These are phyloP conservation scores for Tolypocladium paradoxum DNA, from an alignment of 2,329 filamentous ascomycete species.

Conservation along the genomic window DNA sequence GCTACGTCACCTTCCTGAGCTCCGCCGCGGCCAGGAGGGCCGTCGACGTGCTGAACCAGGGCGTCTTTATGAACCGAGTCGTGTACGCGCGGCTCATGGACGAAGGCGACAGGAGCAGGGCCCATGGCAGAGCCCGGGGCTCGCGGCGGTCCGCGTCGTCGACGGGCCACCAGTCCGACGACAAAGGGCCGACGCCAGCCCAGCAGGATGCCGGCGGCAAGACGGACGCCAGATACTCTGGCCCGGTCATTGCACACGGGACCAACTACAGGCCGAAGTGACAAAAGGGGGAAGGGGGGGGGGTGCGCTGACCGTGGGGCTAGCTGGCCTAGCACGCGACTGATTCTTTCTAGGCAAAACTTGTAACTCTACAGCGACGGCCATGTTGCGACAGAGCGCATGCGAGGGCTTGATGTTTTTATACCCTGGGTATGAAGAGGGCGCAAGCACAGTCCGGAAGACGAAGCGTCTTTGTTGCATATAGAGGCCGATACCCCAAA, in stretches of 20 bases:
- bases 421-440: background rate
- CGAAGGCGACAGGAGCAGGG: constrained; percentile 4
- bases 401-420: background rate
- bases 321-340: background rate
- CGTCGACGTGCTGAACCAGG: constrained; percentile 14
- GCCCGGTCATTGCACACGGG: constrained; percentile 3
- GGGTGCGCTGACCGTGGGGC: background rate
- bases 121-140: background rate
- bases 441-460: background rate
- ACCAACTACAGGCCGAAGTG: constrained; percentile 1
- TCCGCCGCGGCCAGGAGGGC: constrained; percentile 10
- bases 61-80: constrained; percentile 13
- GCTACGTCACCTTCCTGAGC: constrained; percentile 13
- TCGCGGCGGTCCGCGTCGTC: background rate
- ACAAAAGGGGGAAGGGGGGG: background rate
- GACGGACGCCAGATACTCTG: background rate
- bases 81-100: constrained; percentile 12
- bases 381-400: background rate
- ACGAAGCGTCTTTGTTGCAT: background rate
- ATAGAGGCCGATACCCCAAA: background rate
- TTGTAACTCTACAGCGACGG: background rate
- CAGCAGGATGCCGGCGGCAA: constrained; percentile 1
- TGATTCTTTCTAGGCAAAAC: background rate
- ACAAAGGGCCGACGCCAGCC: background rate
- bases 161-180: background rate